These are phyloP conservation scores for Triticum dicoccoides DNA, from an alignment of 176 grass and related monocot species.

Conservation along the genomic window DNA sequence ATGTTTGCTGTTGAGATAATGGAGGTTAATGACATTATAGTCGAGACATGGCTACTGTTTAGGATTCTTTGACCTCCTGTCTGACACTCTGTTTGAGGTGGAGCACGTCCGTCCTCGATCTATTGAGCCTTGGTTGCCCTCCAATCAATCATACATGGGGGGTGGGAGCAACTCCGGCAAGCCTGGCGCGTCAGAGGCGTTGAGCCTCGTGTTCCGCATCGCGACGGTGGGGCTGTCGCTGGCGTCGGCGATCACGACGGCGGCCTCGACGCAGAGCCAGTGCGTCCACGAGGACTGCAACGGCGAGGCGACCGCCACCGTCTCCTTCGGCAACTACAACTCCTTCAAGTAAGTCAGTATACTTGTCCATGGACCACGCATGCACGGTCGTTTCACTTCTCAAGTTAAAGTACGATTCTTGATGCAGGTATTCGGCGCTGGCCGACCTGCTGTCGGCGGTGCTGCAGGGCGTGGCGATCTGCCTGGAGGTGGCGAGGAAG, in stretches of 20 bases:
- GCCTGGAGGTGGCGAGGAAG: slow-evolving; percentile 1
- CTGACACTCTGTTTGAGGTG: neutral
- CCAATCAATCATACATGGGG: neutral
- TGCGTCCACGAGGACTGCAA: neutral
- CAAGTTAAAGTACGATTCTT: neutral
- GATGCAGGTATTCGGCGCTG: neutral
- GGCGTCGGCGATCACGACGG: slow-evolving; percentile 22
- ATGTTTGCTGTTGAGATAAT: neutral
- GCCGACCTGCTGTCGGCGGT: slow-evolving; percentile 10
- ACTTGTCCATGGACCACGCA: neutral
- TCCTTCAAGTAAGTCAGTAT: slow-evolving; percentile 2
- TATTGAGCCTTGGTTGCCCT: neutral
- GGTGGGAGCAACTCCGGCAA: neutral
- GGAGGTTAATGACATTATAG: neutral
- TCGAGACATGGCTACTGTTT: neutral
- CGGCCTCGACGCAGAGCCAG: neutral
- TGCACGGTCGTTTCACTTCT: neutral
- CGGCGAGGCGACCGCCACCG: too few relatives aligned
- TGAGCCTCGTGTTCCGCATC: slow-evolving; percentile 1
- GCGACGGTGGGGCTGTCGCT: slow-evolving; percentile 15
- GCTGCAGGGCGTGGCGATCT: slow-evolving; percentile 37
- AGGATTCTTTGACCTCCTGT: neutral
- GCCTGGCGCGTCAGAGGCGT: neutral
- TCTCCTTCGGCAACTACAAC: slow-evolving; percentile 21
- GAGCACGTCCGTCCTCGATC: neutral